Conservation (phyloP, 2,329 filamentous ascomycete species). For the Scedosporium apiospermum region DNA sequence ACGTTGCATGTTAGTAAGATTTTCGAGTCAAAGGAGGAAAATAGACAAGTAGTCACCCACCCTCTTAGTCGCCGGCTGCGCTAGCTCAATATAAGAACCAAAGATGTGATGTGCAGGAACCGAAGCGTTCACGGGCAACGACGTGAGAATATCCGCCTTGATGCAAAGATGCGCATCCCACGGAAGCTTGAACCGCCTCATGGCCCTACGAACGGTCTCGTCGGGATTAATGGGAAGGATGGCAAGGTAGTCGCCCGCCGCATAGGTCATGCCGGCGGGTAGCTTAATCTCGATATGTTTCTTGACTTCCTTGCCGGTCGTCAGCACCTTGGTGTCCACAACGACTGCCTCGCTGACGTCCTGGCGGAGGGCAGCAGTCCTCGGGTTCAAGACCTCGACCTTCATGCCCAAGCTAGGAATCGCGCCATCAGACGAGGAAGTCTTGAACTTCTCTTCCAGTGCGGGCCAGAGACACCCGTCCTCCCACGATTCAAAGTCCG, state of each 20-base stretch:
- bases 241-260: slow-evolving; percentile 67
- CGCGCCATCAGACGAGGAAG: slow-evolving; percentile 19
- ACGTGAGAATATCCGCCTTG: background rate
- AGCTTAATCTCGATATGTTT: slow-evolving; percentile 59
- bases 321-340: slow-evolving; percentile 40
- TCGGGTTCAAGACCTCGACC: slow-evolving; percentile 42
- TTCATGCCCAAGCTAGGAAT: slow-evolving; percentile 15
- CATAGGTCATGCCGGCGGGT: slow-evolving; percentile 56
- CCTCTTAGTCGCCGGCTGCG: slow-evolving; percentile 62
- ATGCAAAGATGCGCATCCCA: slow-evolving; percentile 45
- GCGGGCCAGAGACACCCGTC: slow-evolving; percentile 43
- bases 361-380: slow-evolving; percentile 49
- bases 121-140: slow-evolving; percentile 42
- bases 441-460: slow-evolving; percentile 42
- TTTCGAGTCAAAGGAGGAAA: background rate
- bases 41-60: slow-evolving; percentile 21
- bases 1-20: background rate
- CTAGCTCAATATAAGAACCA: slow-evolving; percentile 62
- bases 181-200: slow-evolving; percentile 55
- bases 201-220: slow-evolving; percentile 50
- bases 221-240: slow-evolving; percentile 62
- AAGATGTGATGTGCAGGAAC: slow-evolving; percentile 56
- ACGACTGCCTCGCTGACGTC: slow-evolving; percentile 55
- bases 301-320: slow-evolving; percentile 44
- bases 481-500: slow-evolving; percentile 58